These are phyloP conservation scores for Chlorella vulgaris DNA, from an alignment of 139 green algal genomes.

Conservation along the genomic window DNA sequence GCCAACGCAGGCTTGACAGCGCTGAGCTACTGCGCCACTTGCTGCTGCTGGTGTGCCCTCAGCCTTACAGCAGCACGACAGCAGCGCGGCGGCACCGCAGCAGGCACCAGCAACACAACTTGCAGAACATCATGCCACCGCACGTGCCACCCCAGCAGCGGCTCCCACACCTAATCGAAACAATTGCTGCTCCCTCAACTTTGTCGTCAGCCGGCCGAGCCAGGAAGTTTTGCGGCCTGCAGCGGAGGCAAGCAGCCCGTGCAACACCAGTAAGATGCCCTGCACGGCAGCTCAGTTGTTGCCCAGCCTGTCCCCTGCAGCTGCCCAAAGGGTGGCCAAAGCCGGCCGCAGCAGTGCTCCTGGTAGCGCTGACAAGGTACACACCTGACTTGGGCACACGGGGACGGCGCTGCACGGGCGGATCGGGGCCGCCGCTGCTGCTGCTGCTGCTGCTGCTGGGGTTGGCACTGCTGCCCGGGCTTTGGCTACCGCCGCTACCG, in stretches of 20 bases:
- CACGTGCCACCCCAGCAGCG: background rate
- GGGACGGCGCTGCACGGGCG: background rate
- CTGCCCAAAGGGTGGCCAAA: too few relatives aligned
- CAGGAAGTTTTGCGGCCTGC: constrained; percentile 31
- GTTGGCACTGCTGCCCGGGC: background rate
- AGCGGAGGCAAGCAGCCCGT: background rate
- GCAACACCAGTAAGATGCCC: background rate
- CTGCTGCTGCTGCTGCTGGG: constrained; percentile 5
- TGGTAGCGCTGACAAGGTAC: background rate
- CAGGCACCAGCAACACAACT: too few relatives aligned
- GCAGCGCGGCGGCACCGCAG: too few relatives aligned
- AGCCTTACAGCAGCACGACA: too few relatives aligned
- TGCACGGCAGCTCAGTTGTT: background rate
- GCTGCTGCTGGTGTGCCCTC: too few relatives aligned
- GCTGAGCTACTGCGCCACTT: too few relatives aligned
- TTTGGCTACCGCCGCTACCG: background rate
- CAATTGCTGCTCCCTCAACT: constrained; percentile 4
- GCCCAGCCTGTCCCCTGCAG: too few relatives aligned
- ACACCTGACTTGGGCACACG: background rate
- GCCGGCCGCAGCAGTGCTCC: background rate
- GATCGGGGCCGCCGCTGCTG: constrained; percentile 4
- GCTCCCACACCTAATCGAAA: constrained; percentile 12
- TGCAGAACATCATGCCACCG: background rate
- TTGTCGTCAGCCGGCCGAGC: background rate
- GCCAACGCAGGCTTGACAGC: too few relatives aligned